These are phyloP conservation scores for Canna indica DNA, from an alignment of 176 grass and related monocot species.

Conservation along the genomic window DNA sequence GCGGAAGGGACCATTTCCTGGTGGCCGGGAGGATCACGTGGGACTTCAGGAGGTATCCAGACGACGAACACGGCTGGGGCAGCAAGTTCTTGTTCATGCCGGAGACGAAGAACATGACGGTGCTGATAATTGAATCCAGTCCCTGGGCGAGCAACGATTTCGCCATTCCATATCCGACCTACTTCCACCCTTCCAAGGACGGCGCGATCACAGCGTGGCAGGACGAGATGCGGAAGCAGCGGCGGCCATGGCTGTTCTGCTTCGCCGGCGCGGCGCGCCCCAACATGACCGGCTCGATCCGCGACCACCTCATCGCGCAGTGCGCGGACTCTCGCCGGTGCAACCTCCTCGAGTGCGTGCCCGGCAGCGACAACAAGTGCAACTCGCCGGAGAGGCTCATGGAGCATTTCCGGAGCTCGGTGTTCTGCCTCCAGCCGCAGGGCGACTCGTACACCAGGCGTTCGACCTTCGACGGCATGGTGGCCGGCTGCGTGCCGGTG, in stretches of 20 bases:
- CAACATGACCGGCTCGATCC: conserved; percentile 14
- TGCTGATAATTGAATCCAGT: conserved; percentile 42
- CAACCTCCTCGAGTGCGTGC: conserved; percentile 32
- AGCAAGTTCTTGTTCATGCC: conserved; percentile 46
- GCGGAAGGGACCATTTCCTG: conserved; percentile 64
- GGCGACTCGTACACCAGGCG: conserved; percentile 56
- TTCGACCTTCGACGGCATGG: conserved; percentile 51
- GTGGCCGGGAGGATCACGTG: conserved; percentile 50
- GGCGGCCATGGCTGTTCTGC: conserved; percentile 49
- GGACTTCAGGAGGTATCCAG: conserved; percentile 42
- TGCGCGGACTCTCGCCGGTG: conserved; percentile 34
- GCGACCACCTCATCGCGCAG: conserved; percentile 36
- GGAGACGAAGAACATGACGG: conserved; percentile 45
- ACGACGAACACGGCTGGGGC: conserved; percentile 38
- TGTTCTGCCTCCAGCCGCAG: conserved; percentile 54
- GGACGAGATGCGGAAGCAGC: conserved; percentile 13
- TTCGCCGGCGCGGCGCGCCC: conserved; percentile 34
- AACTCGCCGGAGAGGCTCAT: conserved; percentile 28
- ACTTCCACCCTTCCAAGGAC: conserved; percentile 49
- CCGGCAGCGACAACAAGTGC: conserved; percentile 23
- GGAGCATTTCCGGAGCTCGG: conserved; percentile 36
- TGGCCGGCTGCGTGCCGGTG: conserved; percentile 64
- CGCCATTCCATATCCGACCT: conserved; percentile 56
- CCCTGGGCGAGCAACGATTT: conserved; percentile 27
- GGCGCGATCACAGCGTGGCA: conserved; percentile 43